These are phyloP conservation scores for Pleurotus tuber-regium DNA, from an alignment of 768 basidiomycete genomes.

Conservation along the genomic window DNA sequence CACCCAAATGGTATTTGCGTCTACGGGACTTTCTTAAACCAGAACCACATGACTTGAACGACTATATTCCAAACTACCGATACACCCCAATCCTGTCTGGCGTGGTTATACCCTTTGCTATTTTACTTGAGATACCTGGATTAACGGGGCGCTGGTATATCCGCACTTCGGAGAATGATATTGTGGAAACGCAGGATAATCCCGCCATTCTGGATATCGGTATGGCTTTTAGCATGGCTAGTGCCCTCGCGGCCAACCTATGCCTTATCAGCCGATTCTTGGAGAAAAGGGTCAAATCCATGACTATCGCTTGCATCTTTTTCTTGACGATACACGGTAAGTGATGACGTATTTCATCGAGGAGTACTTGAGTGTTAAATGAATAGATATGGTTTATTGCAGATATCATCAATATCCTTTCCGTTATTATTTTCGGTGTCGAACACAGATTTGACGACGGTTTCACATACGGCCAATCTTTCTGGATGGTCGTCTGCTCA, in stretches of 20 bases:
- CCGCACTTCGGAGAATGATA: conserved; percentile 43
- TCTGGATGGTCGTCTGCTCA: conserved; percentile 78
- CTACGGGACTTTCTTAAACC: conserved; percentile 18
- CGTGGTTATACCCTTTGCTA: conserved; percentile 69
- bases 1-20: conserved; percentile 15
- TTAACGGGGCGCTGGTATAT: conserved; percentile 77
- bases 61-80: conserved; percentile 57
- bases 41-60: conserved; percentile 23
- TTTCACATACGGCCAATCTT: conserved; percentile 68
- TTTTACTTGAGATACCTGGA: conserved; percentile 81
- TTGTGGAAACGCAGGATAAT: conserved; percentile 50
- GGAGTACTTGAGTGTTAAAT: neutral
- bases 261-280: conserved; percentile 70
- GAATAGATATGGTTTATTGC: too few relatives aligned
- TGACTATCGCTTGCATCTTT: conserved; percentile 62
- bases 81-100: conserved; percentile 65
- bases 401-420: conserved; percentile 70
- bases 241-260: conserved; percentile 64
- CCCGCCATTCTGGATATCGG: conserved; percentile 57
- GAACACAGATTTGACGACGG: conserved; percentile 59
- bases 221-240: conserved; percentile 63
- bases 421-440: conserved; percentile 61
- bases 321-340: conserved; percentile 71
- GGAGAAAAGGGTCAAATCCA: conserved; percentile 59
- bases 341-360: conserved; percentile 15